phyloP scores from a whole-genome alignment of 306 rosid genomes.

The Begonia fuchsioides region DNA sequence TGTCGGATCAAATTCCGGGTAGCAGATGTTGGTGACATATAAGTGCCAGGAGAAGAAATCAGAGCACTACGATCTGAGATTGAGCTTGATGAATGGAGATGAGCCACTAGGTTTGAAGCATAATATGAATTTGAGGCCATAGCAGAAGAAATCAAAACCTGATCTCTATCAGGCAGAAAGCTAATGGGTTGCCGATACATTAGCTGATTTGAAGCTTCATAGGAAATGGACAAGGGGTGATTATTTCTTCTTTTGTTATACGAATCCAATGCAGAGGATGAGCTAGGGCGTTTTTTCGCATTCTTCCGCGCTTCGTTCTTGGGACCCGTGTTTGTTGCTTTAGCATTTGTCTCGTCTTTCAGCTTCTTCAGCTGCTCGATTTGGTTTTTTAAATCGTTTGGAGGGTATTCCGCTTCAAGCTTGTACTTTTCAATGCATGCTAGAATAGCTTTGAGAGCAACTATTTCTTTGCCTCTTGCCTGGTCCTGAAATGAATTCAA shows the following conservation, averaged over 20 bases:
- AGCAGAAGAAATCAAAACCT: conserved; percentile 3
- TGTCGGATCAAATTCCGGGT: conserved; percentile 2
- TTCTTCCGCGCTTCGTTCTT: conserved; percentile 6
- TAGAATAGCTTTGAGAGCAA: conserved; percentile 15
- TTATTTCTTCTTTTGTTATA: conserved; percentile 8
- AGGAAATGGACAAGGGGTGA: conserved; percentile 5
- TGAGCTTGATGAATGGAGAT: conserved; percentile 9
- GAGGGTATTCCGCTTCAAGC: conserved; percentile 17
- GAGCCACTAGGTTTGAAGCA: conserved; percentile 10
- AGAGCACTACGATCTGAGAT: too few relatives aligned
- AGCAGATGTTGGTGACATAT: conserved; percentile 5
- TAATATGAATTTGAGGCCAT: conserved; percentile 5
- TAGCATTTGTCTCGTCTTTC: conserved; percentile 11
- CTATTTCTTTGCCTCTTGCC: conserved; percentile 17
- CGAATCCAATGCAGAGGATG: conserved; percentile 5
- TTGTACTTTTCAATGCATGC: conserved; percentile 20
- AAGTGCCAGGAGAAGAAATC: conserved; percentile 5
- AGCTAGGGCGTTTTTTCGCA: conserved; percentile 13
- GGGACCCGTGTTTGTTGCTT: conserved; percentile 2
- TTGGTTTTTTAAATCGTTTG: conserved; percentile 14
- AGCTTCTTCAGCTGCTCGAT: conserved; percentile 9
- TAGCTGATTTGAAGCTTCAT: conserved; percentile 5
- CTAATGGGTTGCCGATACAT: conserved; percentile 6
- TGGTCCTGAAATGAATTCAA: conserved; percentile 16
- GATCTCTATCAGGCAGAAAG: conserved; percentile 9